Base-by-base conservation (phyloP, 2,329 filamentous ascomycete genomes). In the Ceratocystis smalleyi region DNA sequence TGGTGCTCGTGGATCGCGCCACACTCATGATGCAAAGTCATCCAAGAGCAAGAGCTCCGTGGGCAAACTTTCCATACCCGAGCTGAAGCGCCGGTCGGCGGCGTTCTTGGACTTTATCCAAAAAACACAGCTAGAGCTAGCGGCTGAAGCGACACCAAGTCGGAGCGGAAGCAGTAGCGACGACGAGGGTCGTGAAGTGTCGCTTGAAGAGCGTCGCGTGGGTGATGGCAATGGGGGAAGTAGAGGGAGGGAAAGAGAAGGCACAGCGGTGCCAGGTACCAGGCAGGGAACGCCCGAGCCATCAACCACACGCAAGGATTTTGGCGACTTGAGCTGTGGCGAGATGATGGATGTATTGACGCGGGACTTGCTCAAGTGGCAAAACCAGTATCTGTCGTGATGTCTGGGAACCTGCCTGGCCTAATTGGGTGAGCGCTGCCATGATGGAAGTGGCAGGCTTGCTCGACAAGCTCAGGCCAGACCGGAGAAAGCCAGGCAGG, bases 291-390 rank as follows among this genome's bases (percentile, higher is more conserved):
- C 62, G n/a, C 57, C 61, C 7, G 65, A 66, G 49, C 57, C 61
- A 40, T 61, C 35, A 10, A 61, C 63, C 40, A 35, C 59, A 17
- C 59, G 67, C 19, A 80, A 77, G 69, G 81, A 85, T 0, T 95
- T 95, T 73, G 88, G 86, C 69, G 82, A 87, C 7, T 77, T 96
- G 68, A 88, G 78, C 65, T 91, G 87, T 69, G 78, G 89, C 68
- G 89, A 95, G 74, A 95, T 95, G 89, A 95, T 95, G 89, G 90
- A 95, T 72, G 81, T 84, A 69, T 75, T 95, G 72, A 91, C 87
- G 67, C 81, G 87, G 67, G 85, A 91, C 72, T 80, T 95, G 70
- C 82, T 92, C 69, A 87, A 88, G 70, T 95, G 89, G 89, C 89
- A 95, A 75, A 86, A 87, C 68, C 82, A 88, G 70, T 91, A 81